These are phyloP conservation scores for Bipolaris cookei DNA, from an alignment of 2,329 filamentous ascomycete species.

Conservation along the genomic window DNA sequence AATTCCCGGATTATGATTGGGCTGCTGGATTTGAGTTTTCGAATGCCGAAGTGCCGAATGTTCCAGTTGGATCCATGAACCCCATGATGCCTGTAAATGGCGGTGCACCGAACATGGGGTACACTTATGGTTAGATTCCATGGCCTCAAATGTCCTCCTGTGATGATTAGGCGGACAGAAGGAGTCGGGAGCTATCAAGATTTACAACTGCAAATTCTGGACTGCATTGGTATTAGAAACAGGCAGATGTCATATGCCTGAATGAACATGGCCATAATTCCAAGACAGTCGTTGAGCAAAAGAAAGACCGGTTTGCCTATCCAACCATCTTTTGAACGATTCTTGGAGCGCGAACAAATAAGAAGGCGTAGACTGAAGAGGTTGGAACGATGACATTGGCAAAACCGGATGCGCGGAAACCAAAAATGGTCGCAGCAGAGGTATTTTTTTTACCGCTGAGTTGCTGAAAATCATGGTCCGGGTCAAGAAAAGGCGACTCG, in stretches of 20 bases:
- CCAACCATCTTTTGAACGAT: neutral
- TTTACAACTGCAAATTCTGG: neutral
- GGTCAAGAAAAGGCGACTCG: neutral
- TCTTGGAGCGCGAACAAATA: neutral
- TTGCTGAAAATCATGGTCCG: neutral
- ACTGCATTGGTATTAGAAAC: neutral
- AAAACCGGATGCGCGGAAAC: neutral
- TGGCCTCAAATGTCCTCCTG: neutral
- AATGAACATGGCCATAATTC: neutral
- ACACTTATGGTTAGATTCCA: slow-evolving; percentile 33
- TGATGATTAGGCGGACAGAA: neutral
- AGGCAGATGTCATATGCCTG: slow-evolving; percentile 5
- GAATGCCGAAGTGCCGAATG: slow-evolving; percentile 36
- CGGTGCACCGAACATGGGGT: slow-evolving; percentile 30
- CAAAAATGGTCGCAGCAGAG: neutral
- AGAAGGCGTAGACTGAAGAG: neutral
- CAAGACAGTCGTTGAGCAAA: neutral
- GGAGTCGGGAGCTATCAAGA: neutral
- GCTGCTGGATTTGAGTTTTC: slow-evolving; percentile 46
- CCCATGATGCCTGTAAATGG: slow-evolving; percentile 27
- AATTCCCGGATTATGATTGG: slow-evolving; percentile 50
- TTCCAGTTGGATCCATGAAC: slow-evolving; percentile 27
- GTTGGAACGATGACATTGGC: neutral
- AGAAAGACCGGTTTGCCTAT: neutral
- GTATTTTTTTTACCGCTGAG: neutral